A percentile compares a stretch with the other conserved stretches of the same genome.
These are phyloP conservation scores for Trichophyton schoenleinii DNA, from an alignment of 2,329 filamentous ascomycete genomes.

Conservation along the genomic window DNA sequence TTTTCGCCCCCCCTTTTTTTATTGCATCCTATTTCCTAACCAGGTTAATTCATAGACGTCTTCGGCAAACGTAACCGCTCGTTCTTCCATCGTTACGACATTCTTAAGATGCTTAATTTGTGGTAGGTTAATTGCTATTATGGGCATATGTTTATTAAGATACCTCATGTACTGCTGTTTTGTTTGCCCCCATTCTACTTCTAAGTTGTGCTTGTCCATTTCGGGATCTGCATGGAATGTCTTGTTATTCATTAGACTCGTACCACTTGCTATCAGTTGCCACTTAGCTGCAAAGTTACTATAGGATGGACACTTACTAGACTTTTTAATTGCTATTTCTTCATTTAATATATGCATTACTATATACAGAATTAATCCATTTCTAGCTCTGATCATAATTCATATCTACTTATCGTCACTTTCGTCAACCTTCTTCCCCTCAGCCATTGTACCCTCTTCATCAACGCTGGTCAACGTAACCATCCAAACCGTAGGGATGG, in stretches of 20 bases:
- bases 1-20: neutral
- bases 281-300: neutral
- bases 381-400: neutral
- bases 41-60: constrained; percentile 44
- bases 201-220: neutral
- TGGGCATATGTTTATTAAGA: neutral
- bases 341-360: neutral
- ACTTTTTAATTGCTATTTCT: neutral
- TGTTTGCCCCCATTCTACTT: neutral
- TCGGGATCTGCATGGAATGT: neutral
- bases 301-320: neutral
- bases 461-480: constrained; percentile 24
- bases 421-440: neutral
- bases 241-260: neutral
- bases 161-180: neutral
- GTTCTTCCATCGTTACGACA: constrained; percentile 63
- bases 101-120: constrained; percentile 39
- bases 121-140: constrained; percentile 7
- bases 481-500: constrained; percentile 32
- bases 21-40: neutral
- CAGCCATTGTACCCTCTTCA: neutral
- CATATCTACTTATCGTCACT: neutral
- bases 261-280: neutral
- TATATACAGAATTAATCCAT: neutral
- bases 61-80: constrained; percentile 65